phyloP scores from a whole-genome alignment of 2,329 filamentous ascomycete species.

The Coleophoma eucalyptorum region DNA sequence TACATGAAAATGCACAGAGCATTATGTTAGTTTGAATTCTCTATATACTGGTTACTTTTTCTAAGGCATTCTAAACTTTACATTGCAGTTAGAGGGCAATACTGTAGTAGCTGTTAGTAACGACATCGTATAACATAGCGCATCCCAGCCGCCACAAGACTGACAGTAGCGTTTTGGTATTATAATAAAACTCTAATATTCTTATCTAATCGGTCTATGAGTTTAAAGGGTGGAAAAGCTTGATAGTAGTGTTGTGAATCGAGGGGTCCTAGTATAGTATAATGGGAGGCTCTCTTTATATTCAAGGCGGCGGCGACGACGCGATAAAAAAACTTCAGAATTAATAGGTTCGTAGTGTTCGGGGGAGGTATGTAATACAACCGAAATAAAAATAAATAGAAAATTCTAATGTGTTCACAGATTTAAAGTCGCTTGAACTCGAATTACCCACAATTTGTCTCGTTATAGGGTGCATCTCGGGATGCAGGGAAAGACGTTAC shows the following conservation, averaged over 20 bases:
- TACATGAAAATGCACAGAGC: too few relatives aligned
- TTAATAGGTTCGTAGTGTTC: neutral
- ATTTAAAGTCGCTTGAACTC: too few relatives aligned
- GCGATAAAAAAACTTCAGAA: neutral
- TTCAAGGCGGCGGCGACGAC: neutral
- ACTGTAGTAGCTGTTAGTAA: too few relatives aligned
- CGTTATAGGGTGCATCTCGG: too few relatives aligned
- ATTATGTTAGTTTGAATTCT: too few relatives aligned
- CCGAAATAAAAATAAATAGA: neutral
- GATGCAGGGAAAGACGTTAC: conserved; percentile 8
- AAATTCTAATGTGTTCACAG: too few relatives aligned
- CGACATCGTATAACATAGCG: neutral
- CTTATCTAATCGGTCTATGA: neutral
- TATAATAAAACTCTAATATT: neutral
- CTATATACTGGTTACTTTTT: too few relatives aligned
- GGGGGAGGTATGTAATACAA: neutral
- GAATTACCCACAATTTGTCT: too few relatives aligned
- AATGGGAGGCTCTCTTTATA: neutral
- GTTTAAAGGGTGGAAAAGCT: neutral
- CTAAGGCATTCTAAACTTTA: too few relatives aligned
- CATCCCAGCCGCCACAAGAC: neutral
- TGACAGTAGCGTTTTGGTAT: neutral
- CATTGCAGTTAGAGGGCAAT: too few relatives aligned
- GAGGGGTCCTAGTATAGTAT: neutral
- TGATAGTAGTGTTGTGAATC: neutral